Conservation (phyloP, 2,329 filamentous ascomycete species). For the Pestalotiopsis sp. region DNA sequence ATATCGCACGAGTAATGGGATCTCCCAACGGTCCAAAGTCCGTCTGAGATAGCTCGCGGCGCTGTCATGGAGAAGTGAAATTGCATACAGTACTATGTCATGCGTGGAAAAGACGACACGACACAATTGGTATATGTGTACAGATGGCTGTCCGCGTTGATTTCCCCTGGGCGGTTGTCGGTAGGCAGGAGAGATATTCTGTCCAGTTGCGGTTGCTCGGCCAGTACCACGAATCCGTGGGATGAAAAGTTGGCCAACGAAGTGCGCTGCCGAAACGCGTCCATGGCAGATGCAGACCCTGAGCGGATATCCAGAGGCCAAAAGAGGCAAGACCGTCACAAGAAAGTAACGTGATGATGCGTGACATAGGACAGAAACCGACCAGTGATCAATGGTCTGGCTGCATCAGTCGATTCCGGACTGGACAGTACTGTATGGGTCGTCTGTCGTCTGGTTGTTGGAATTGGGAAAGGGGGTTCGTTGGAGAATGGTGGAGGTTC, state of each 20-base stretch:
- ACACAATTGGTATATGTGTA: not conserved
- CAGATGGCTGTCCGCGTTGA: not conserved
- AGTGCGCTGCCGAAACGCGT: not conserved
- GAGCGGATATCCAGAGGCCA: not conserved
- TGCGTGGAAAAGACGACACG: not conserved
- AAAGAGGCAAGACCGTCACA: not conserved
- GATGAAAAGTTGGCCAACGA: not conserved
- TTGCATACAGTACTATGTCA: not conserved
- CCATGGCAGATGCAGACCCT: not conserved
- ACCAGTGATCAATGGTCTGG: not conserved
- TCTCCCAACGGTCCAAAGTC: not conserved
- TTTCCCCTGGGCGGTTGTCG: not conserved
- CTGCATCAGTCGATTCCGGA: not conserved
- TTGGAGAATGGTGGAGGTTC: constrained; percentile 14
- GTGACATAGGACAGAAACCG: no score
- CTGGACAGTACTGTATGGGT: not conserved
- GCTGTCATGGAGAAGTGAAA: not conserved
- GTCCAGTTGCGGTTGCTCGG: no score
- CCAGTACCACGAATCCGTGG: no score
- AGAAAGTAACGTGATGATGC: not conserved
- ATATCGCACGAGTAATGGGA: constrained; percentile 4
- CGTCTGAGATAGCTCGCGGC: not conserved
- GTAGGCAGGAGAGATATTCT: no score
- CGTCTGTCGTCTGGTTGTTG: not conserved
- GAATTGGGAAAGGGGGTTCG: not conserved